Evolutionary conservation across 768 basidiomycete species (phyloP).

Genomic region (Obba rivulosa): DNA sequence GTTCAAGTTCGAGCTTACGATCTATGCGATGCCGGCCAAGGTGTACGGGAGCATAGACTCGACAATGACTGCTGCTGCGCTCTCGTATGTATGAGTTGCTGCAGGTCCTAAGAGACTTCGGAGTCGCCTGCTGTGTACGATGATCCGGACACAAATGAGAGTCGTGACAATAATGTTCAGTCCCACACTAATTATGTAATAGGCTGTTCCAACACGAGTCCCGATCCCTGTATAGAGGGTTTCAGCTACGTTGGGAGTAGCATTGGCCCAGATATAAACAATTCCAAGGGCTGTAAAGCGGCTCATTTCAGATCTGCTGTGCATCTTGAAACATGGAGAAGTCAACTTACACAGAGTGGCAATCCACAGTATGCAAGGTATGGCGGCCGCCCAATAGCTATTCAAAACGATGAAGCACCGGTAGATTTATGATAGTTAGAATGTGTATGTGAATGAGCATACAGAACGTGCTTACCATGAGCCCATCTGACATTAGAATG

Average conservation of each 20-base stretch:
- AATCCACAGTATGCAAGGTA: conserved; percentile 7
- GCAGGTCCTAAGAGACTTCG: too few species aligned
- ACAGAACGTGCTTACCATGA: too few species aligned
- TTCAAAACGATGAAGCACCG: conserved; percentile 11
- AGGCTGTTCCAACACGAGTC: conserved; percentile 31
- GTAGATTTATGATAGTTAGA: conserved; percentile 5
- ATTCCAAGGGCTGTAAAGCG: conserved; percentile 3
- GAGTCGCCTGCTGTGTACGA: too few species aligned
- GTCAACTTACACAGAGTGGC: conserved; percentile 4
- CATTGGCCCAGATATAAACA: conserved; percentile 6
- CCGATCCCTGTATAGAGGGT: conserved; percentile 32
- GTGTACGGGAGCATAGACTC: conserved; percentile 37
- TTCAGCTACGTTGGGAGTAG: conserved; percentile 5
- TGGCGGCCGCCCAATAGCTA: background rate
- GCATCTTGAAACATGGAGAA: too few species aligned
- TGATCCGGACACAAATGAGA: conserved; percentile 30
- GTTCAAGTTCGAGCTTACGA: conserved; percentile 29
- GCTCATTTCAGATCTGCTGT: background rate
- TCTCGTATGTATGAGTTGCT: conserved; percentile 27
- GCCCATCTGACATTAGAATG: too few species aligned
- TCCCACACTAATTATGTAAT: conserved; percentile 30
- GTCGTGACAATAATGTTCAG: conserved; percentile 33
- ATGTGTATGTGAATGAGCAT: too few species aligned
- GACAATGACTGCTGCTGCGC: conserved; percentile 27
- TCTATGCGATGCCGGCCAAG: conserved; percentile 29